Base-by-base conservation (phyloP, 169 alveolate genomes). In the Plasmodium billcollinsi region DNA sequence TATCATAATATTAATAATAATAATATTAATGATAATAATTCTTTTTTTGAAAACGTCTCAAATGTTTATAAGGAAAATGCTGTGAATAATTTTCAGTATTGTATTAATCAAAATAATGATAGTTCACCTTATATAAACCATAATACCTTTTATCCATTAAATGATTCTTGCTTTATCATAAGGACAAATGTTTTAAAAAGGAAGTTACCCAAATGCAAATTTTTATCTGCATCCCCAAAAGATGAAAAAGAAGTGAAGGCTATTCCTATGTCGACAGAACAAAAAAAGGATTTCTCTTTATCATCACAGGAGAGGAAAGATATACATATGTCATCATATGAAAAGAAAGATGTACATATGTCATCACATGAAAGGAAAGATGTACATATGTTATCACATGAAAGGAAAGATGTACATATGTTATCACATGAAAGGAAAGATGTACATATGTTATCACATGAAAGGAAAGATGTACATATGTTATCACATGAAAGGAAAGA, bases 151-250 rank as follows among this genome's bases (percentile, higher is more conserved):
- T 47, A 78, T 24, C 0, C 52, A 0, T 43, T 71, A 14, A 71
- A 43, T 15, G 26, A 78, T 20, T 78, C 89, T n/a, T 78, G 89
- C 58, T 78, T 78, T 24, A 50, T 78, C 24, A 78, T 39, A 66
- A 78, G 29, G 26, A 15, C 89, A 65, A 78, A 78, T 20, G 29
- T 12, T 15, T 14, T 78, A 43, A 78, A 78, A 52, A 78, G 71
- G 43, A 78, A 78, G 52, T 47, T 78, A 26, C 50, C 89, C 18
- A 78, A 67, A 45, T 78, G 89, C 45, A 78, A 78, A 66, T 78
- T 63, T 78, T 66, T 78, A 50, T 50, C 50, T 24, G 56, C 45
- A 49, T 26, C 33, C 15, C 33, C 72, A 14, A 78, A 65, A 66
- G 39, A 58, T 20, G 89, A 78, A 65, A 74, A 74, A 15, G 62